Conservation (phyloP, 129 eudicot genomes). For the Rutidosis leptorrhynchoides region DNA sequence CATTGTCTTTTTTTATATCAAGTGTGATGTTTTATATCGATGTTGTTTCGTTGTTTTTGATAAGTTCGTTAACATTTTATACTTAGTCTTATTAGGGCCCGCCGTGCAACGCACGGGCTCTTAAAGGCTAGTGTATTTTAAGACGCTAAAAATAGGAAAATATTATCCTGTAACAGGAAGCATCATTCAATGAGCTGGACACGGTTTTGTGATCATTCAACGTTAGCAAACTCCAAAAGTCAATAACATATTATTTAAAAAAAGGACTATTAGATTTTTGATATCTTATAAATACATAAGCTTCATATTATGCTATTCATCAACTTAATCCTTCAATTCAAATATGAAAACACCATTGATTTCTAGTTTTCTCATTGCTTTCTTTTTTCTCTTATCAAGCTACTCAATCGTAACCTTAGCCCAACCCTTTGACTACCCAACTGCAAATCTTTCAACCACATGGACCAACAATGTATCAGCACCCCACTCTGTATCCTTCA, state of each 20-base stretch:
- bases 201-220: too few species aligned
- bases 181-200: too few species aligned
- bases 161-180: too few species aligned
- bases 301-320: not conserved
- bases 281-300: not conserved
- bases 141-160: too few species aligned
- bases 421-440: constrained; percentile 3
- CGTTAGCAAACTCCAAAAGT: too few species aligned
- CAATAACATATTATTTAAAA: not conserved
- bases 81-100: too few species aligned
- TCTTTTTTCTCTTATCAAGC: not conserved
- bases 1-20: too few species aligned
- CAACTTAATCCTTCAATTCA: not conserved
- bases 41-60: too few species aligned
- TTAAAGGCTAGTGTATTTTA: too few species aligned
- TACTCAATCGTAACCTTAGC: not conserved
- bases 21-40: too few species aligned
- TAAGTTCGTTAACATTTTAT: too few species aligned
- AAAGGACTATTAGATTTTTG: not conserved
- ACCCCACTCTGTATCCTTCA: not conserved
- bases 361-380: not conserved
- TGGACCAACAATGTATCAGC: not conserved
- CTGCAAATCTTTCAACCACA: constrained; percentile 15
- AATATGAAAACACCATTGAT: not conserved
- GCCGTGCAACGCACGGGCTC: too few species aligned